These are phyloP conservation scores for Arthrobotrys pseudoclavata DNA, from an alignment of 2,329 filamentous ascomycete species.

Conservation along the genomic window DNA sequence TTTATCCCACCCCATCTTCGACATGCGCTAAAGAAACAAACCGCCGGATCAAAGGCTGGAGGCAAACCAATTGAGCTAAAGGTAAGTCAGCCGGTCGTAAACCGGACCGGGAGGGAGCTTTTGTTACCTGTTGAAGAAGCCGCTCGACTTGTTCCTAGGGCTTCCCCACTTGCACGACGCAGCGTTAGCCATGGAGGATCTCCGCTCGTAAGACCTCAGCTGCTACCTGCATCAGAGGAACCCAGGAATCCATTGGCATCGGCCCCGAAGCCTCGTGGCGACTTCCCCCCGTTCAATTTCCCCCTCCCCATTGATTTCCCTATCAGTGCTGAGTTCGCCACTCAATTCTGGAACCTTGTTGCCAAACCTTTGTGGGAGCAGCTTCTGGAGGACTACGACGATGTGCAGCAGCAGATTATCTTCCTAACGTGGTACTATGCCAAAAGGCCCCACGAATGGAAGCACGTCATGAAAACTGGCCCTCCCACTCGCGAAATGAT, in stretches of 20 bases:
- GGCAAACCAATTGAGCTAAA: neutral
- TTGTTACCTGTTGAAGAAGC: neutral
- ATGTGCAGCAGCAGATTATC: slow-evolving; percentile 36
- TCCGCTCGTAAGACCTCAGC: neutral
- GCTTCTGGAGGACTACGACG: slow-evolving; percentile 31
- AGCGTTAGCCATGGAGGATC: neutral
- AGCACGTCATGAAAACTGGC: slow-evolving; percentile 30
- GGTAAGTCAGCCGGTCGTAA: neutral
- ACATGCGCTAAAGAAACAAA: slow-evolving; percentile 15
- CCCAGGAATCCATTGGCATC: neutral
- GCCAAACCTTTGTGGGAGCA: slow-evolving; percentile 38
- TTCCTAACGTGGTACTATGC: slow-evolving; percentile 38
- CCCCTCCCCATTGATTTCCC: neutral
- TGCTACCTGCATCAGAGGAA: slow-evolving; percentile 1
- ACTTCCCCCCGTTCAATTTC: neutral
- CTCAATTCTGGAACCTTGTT: slow-evolving; percentile 27
- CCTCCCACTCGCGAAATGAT: slow-evolving; percentile 34
- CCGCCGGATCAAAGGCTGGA: neutral
- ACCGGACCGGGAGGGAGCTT: neutral
- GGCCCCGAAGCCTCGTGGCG: neutral
- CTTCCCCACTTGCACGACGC: neutral
- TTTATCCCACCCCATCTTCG: slow-evolving; percentile 54
- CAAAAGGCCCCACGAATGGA: slow-evolving; percentile 31
- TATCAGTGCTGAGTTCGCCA: neutral
- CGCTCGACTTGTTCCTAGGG: neutral